These are phyloP conservation scores for Phaseolus coccineus DNA, from an alignment of 331 rosid genomes.

Conservation along the genomic window DNA sequence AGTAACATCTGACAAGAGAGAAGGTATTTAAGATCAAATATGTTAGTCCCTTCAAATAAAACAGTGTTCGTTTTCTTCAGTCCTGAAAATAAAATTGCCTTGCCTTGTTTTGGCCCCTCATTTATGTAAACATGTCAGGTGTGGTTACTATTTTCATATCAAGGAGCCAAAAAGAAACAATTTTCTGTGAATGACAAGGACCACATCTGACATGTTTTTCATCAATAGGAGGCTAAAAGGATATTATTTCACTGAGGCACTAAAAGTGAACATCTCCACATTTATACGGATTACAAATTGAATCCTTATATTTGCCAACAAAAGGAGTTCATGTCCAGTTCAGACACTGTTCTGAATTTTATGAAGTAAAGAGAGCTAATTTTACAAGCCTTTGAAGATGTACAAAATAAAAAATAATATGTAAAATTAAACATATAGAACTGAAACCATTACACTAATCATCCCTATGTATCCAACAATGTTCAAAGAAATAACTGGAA, in stretches of 20 bases:
- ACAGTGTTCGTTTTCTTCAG: not conserved
- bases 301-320: not conserved
- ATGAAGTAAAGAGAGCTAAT: not conserved
- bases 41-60: not conserved
- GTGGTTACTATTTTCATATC: not conserved
- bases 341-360: not conserved
- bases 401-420: not conserved
- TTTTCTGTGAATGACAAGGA: not conserved
- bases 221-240: not conserved
- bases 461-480: not conserved
- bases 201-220: not conserved
- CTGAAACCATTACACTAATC: not conserved
- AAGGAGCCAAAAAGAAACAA: not conserved
- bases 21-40: conserved; percentile 1
- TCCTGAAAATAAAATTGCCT: not conserved
- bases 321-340: conserved; percentile 6
- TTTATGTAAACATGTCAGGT: not conserved
- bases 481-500: not conserved
- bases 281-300: not conserved
- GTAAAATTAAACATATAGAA: not conserved
- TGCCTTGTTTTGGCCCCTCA: not conserved
- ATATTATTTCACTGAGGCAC: not conserved
- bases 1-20: not conserved
- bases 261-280: not conserved
- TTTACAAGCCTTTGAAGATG: not conserved